Conservation (phyloP, 2,329 filamentous ascomycete species). For the Pezicula radicicola region DNA sequence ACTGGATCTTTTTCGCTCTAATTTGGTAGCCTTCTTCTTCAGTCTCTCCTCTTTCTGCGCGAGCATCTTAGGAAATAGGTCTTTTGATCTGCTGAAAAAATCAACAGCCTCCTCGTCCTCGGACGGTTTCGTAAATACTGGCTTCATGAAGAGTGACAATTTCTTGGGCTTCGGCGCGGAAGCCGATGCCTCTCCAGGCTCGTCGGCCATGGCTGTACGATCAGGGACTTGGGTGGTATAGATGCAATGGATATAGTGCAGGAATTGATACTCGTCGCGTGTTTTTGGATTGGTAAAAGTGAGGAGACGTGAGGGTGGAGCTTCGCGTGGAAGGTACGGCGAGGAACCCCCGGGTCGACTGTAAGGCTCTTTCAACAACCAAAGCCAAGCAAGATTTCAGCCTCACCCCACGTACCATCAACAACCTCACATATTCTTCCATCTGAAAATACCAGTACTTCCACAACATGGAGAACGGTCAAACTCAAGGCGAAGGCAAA, state of each 20-base stretch:
- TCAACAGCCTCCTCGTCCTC: conserved; percentile 33
- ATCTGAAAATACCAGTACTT: background rate
- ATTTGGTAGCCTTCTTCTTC: conserved; percentile 23
- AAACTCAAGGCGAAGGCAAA: conserved; percentile 67
- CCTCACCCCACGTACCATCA: conserved; percentile 3
- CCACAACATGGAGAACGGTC: conserved; percentile 70
- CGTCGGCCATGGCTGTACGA: too few species aligned
- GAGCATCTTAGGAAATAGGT: conserved; percentile 42
- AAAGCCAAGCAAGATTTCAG: background rate
- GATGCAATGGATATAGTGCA: too few species aligned
- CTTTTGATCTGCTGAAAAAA: conserved; percentile 46
- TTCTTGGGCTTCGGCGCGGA: conserved; percentile 15
- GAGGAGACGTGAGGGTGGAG: too few species aligned
- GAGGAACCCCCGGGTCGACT: background rate
- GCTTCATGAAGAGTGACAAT: conserved; percentile 52
- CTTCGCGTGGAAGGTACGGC: too few species aligned
- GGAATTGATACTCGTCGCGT: too few species aligned
- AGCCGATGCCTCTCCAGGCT: too few species aligned
- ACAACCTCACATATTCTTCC: background rate
- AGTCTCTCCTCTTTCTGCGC: conserved; percentile 35
- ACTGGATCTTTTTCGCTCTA: conserved; percentile 24
- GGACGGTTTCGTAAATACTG: conserved; percentile 39
- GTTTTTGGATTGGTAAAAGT: too few species aligned
- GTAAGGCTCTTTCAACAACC: too few species aligned
- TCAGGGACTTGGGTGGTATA: too few species aligned